Evolutionary conservation across 768 basidiomycete genomes (phyloP).

Genomic region (Boletus vinaceobasis): DNA sequence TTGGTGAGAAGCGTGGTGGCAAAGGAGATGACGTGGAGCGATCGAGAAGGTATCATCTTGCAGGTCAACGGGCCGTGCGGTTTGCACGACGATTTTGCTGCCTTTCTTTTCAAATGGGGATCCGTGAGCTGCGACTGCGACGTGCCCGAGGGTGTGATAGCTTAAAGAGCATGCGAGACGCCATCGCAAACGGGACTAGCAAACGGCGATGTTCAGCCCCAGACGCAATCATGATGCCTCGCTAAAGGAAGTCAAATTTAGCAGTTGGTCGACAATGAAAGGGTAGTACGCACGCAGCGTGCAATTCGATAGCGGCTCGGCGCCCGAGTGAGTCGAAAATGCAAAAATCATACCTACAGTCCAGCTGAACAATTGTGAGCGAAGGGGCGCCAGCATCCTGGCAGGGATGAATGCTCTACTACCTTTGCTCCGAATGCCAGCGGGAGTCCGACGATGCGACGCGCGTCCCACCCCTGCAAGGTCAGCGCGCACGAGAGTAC

Average conservation of each 20-base stretch:
- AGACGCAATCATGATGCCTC: slow-evolving; percentile 9
- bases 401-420: neutral
- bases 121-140: neutral
- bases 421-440: neutral
- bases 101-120: neutral
- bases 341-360: neutral
- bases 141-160: neutral
- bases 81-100: neutral
- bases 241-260: neutral
- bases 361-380: neutral
- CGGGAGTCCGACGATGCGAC: neutral
- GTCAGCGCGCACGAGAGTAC: neutral
- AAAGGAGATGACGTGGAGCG: slow-evolving; percentile 13
- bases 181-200: slow-evolving; percentile 3
- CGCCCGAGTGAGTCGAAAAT: neutral
- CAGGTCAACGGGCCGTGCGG: neutral
- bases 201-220: slow-evolving; percentile 1
- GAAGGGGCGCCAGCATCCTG: too few species aligned
- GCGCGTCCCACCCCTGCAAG: neutral
- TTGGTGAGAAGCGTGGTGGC: slow-evolving; percentile 21
- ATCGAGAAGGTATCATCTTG: slow-evolving; percentile 17
- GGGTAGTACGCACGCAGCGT: neutral
- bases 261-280: neutral
- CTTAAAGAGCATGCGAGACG: neutral
- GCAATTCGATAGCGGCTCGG: neutral